A percentile compares a stretch with the other conserved stretches of the same genome.
These are phyloP conservation scores for Entoloma clypeatum DNA, from an alignment of 1,284 basidiomycete genomes.

Conservation along the genomic window DNA sequence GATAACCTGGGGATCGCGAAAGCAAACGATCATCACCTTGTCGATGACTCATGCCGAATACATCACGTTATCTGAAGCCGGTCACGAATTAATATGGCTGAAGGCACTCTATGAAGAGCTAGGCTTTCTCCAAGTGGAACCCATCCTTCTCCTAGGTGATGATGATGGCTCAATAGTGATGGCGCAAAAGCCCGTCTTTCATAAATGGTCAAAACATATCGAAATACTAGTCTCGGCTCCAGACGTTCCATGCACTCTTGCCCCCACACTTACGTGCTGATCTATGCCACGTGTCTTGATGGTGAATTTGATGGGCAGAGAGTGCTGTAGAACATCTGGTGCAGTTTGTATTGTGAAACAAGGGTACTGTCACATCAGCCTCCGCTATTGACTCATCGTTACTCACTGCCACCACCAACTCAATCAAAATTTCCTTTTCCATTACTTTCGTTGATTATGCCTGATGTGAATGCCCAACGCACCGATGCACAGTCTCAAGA, in stretches of 20 bases:
- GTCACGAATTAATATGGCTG: slow-evolving; percentile 1
- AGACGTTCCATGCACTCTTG: too few species aligned
- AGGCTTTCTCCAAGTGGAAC: slow-evolving; percentile 1
- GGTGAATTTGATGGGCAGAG: neutral
- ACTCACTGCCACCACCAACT: neutral
- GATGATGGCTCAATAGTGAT: slow-evolving; percentile 4
- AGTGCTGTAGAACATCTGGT: slow-evolving; percentile 18
- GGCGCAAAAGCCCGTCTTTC: slow-evolving; percentile 3
- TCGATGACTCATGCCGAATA: too few species aligned
- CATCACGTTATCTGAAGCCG: slow-evolving; percentile 3
- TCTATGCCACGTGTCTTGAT: slow-evolving; percentile 1
- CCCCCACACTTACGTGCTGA: too few species aligned
- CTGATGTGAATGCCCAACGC: neutral
- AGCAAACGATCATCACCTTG: too few species aligned
- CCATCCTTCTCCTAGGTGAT: slow-evolving; percentile 1
- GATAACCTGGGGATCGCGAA: too few species aligned
- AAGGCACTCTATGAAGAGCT: slow-evolving; percentile 3
- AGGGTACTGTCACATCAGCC: slow-evolving; percentile 10
- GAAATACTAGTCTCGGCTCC: slow-evolving; percentile 16
- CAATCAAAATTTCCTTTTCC: neutral
- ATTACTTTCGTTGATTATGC: neutral
- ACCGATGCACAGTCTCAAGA: slow-evolving; percentile 2
- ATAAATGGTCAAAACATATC: slow-evolving; percentile 3
- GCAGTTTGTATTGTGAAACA: slow-evolving; percentile 13
- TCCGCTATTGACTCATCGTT: slow-evolving; percentile 1